phyloP scores from a whole-genome alignment of 164 flowering plant species.

The Magnolia kwangsiensis region DNA sequence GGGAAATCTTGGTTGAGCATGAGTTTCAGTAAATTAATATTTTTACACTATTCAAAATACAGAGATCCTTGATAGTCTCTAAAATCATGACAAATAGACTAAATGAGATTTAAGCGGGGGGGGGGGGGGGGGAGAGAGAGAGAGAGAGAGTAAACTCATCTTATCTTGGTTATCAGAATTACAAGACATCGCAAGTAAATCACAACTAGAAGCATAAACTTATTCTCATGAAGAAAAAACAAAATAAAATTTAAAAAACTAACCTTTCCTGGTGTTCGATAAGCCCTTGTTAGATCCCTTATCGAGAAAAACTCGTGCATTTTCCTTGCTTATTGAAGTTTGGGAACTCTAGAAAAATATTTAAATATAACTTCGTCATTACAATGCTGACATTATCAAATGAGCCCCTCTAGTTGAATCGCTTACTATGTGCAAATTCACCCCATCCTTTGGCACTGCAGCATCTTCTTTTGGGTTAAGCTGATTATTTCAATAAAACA shows the following conservation, averaged over 20 bases:
- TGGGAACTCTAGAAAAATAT: conserved; percentile 4
- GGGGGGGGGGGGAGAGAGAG: too few species aligned
- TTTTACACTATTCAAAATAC: background rate
- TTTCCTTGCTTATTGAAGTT: background rate
- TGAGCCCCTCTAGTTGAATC: background rate
- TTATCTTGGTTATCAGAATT: background rate
- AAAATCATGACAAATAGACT: background rate
- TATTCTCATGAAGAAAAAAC: background rate
- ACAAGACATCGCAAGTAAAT: background rate
- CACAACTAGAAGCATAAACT: background rate
- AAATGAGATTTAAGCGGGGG: background rate
- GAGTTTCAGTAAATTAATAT: background rate
- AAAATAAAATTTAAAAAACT: background rate
- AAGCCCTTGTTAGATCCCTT: background rate
- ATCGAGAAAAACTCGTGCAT: background rate
- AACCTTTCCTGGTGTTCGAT: background rate
- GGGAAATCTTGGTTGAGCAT: too few species aligned
- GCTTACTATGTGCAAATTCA: background rate
- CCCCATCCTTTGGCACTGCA: background rate
- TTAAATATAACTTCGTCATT: background rate
- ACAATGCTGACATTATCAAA: background rate
- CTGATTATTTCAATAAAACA: conserved; percentile 1
- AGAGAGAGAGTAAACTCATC: background rate
- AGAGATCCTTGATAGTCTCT: background rate
- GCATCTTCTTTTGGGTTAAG: conserved; percentile 2